Conservation (phyloP, 1,284 basidiomycete genomes). For the Ganoderma leucocontextum region DNA sequence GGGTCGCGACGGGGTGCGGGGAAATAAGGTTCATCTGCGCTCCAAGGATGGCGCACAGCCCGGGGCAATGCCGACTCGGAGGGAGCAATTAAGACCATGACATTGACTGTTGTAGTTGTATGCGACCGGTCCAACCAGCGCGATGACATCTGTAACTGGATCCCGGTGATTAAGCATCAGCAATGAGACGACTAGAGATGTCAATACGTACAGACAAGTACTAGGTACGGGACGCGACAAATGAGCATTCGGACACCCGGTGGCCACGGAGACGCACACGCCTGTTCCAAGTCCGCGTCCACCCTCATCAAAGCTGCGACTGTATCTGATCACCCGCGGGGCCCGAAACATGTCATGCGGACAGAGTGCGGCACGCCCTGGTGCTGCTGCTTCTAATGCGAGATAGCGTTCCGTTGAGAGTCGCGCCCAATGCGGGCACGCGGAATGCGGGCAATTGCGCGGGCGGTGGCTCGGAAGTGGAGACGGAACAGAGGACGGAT, state of each 20-base stretch:
- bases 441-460: not conserved
- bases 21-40: slow-evolving; percentile 14
- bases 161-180: slow-evolving; percentile 7
- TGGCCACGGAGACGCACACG: slow-evolving; percentile 5
- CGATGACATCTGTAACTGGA: not conserved
- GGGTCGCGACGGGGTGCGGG: slow-evolving; percentile 11
- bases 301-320: not conserved
- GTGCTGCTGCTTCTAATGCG: not conserved
- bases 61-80: not conserved
- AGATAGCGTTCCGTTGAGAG: not conserved
- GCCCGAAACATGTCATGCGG: slow-evolving; percentile 6
- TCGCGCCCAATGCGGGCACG: not conserved
- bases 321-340: slow-evolving; percentile 5
- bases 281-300: slow-evolving; percentile 4
- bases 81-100: not conserved
- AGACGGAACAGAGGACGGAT: not conserved
- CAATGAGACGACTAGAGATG: not conserved
- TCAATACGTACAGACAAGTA: not conserved
- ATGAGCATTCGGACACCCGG: slow-evolving; percentile 1
- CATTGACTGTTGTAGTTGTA: not conserved
- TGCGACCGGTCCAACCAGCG: not conserved
- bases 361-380: not conserved
- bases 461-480: slow-evolving; percentile 1
- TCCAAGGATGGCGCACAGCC: slow-evolving; percentile 1
- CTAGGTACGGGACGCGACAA: not conserved